Percentiles rank a stretch among this genome's conserved stretches.
Evolutionary conservation across 2,329 filamentous ascomycete species (phyloP).

Genomic region (Endothia cerciana): DNA sequence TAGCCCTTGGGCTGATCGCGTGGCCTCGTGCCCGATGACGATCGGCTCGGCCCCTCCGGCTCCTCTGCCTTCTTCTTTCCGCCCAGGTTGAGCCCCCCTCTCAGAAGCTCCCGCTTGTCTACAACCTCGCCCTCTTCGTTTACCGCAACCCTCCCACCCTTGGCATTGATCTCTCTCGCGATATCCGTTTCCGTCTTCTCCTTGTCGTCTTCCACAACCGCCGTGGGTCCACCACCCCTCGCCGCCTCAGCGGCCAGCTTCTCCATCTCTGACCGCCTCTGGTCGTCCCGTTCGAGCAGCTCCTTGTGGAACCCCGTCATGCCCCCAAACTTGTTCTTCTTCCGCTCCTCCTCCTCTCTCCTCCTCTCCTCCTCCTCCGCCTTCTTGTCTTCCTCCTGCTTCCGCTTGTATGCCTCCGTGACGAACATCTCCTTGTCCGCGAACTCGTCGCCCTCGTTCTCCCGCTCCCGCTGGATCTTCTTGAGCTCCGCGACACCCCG

Average conservation of each 20-base stretch:
- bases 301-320: constrained; percentile 81
- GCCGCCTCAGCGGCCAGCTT: constrained; percentile 65
- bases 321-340: constrained; percentile 67
- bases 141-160: constrained; percentile 64
- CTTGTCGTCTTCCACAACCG: constrained; percentile 43
- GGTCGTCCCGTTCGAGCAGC: constrained; percentile 71
- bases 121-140: constrained; percentile 85
- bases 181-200: constrained; percentile 64
- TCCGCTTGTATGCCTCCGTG: constrained; percentile 79
- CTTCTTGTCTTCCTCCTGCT: constrained; percentile 74
- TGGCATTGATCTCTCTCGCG: constrained; percentile 69
- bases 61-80: constrained; percentile 61
- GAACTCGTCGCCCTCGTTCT: constrained; percentile 79
- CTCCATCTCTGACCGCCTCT: constrained; percentile 69
- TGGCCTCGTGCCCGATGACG: constrained; percentile 35
- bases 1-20: constrained; percentile 40
- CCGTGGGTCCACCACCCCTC: constrained; percentile 43
- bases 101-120: constrained; percentile 80
- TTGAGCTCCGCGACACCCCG: constrained; percentile 80
- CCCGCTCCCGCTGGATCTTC: constrained; percentile 75
- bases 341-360: constrained; percentile 66
- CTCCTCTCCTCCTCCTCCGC: constrained; percentile 73
- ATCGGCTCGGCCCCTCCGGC: constrained; percentile 37
- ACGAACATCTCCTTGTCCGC: constrained; percentile 86
- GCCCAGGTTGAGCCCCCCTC: constrained; percentile 74